Evolutionary conservation across 2,329 filamentous ascomycete species (phyloP), one percentile per base, ranked within the genome.

Genomic region (Chaetomiaceae sp.): DNA sequence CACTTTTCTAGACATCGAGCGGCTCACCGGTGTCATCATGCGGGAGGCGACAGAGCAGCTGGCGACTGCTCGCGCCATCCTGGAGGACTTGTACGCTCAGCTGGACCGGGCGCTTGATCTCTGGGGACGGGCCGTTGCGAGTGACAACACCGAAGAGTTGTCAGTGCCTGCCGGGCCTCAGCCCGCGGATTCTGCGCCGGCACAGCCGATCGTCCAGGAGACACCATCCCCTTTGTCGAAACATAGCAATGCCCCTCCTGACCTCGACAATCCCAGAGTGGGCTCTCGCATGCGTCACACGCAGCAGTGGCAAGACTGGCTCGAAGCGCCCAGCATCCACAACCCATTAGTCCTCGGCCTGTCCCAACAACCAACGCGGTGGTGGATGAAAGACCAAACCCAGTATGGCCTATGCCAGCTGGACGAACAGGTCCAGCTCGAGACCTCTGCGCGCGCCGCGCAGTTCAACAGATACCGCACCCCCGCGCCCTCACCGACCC

Each of bases 391-490:
- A 15, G 27, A 50, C 8, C 22, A 17, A 5, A 15, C 23, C 22
- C 52, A 54, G 7, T 50, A 54, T 29, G 52, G 19, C 8, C 36
- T 50, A 6, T 45, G 40, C 40, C 34, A 42, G n/a, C 46, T 20
- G 5, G 20, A 4, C 15, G 52, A 54, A 19, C 46, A 54, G n/a
- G 36, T 9, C 12, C 47, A 37, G 22, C 40, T 50, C 5, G 52
- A 50, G 42, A 23, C 15, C 14, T 19, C 46, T 12, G 52, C 40
- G 3, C 17, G 23, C 3, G 40, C 22, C 1, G 52, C 37, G 6
- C 52, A 50, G 27, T 31, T 47, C 22, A 36, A 36, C 40, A 19
- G 52, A 17, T 17, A 6, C 6, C 20, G 40, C 42, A n/a, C 7
- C 5, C 29, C 46, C 11, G 17, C 19, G 36, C 15, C 36, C 1